Evolutionary conservation across 1,139 yeast species (phyloP).

Genomic region (Nakaseomyces uthaithaninus): DNA sequence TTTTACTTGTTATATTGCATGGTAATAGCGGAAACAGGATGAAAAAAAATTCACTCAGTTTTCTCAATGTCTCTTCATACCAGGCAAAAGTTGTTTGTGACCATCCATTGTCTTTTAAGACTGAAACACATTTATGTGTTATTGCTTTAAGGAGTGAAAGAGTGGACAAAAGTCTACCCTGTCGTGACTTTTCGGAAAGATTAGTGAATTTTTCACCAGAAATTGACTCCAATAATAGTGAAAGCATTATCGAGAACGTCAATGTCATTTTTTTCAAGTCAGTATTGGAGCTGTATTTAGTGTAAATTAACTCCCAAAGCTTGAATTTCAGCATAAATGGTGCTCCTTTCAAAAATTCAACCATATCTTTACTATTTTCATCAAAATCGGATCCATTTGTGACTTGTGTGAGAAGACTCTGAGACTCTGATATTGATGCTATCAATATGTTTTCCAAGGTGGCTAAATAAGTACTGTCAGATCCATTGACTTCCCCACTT

Average conservation of each 20-base stretch:
- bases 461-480: background rate
- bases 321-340: slow-evolving; percentile 60
- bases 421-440: background rate
- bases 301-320: slow-evolving; percentile 69
- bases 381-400: slow-evolving; percentile 15
- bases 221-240: slow-evolving; percentile 37
- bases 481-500: slow-evolving; percentile 21
- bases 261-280: slow-evolving; percentile 38
- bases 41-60: background rate
- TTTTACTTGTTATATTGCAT: slow-evolving; percentile 10
- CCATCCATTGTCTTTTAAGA: slow-evolving; percentile 2
- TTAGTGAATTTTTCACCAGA: slow-evolving; percentile 23
- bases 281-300: slow-evolving; percentile 43
- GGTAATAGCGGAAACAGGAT: slow-evolving; percentile 3
- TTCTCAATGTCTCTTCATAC: background rate
- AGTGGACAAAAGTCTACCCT: slow-evolving; percentile 33
- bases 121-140: slow-evolving; percentile 1
- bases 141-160: slow-evolving; percentile 40
- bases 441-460: background rate
- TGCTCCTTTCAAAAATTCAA: slow-evolving; percentile 50
- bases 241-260: slow-evolving; percentile 50
- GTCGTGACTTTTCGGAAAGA: slow-evolving; percentile 23
- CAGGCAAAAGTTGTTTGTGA: background rate
- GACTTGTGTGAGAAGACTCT: slow-evolving; percentile 8
- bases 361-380: slow-evolving; percentile 41